Evolutionary conservation across 2,329 filamentous ascomycete species (phyloP).

Genomic region (Diaporthe vexans): DNA sequence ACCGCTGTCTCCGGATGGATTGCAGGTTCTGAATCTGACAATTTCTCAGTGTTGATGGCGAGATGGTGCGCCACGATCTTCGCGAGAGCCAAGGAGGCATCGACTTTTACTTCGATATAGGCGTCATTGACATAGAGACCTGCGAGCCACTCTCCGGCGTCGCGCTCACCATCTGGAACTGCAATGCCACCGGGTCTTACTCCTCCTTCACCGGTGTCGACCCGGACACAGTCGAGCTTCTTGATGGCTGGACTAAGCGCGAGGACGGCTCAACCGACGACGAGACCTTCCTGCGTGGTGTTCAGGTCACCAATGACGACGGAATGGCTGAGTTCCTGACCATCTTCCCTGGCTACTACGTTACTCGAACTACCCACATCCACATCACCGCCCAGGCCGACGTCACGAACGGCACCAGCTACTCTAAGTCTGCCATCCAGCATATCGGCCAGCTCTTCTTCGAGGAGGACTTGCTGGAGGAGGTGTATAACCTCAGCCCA

Average conservation of each 20-base stretch:
- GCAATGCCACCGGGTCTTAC: constrained; percentile 59
- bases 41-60: constrained; percentile 42
- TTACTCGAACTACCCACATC: constrained; percentile 55
- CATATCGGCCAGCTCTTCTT: constrained; percentile 75
- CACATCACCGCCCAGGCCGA: constrained; percentile 45
- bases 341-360: constrained; percentile 61
- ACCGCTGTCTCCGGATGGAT: not conserved
- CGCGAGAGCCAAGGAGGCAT: constrained; percentile 55
- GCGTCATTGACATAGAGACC: constrained; percentile 57
- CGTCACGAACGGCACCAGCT: not conserved
- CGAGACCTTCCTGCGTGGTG: constrained; percentile 59
- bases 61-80: constrained; percentile 55
- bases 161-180: constrained; percentile 48
- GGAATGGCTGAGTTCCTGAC: constrained; percentile 59
- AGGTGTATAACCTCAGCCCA: constrained; percentile 62
- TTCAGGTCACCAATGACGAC: constrained; percentile 56
- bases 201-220: constrained; percentile 49
- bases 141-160: constrained; percentile 54
- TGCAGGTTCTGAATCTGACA: not conserved
- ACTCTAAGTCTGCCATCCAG: constrained; percentile 19
- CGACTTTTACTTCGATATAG: constrained; percentile 56
- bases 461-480: constrained; percentile 66
- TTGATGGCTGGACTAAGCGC: constrained; percentile 48
- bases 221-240: constrained; percentile 38
- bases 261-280: constrained; percentile 51